Base-by-base conservation (phyloP, 1,139 yeast species). In the Yamadazyma sp. region DNA sequence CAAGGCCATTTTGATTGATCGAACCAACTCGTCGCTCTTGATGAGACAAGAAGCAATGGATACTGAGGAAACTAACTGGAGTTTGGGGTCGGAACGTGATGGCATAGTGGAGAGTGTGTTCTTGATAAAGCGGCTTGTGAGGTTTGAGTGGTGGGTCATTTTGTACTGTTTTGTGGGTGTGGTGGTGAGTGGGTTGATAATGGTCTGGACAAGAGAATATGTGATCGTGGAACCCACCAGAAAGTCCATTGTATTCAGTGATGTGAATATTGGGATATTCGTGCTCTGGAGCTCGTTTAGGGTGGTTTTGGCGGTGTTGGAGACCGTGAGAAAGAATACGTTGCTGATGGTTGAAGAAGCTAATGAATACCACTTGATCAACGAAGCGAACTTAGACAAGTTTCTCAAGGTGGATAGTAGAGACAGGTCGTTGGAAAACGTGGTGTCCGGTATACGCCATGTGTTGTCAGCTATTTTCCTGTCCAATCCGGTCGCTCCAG, bases 181-280 rank as follows among this genome's bases (percentile, higher is more conserved):
- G 3, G 20, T 59, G 2, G 44, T 52, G 13, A 59, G 66, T 3
- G 51, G 64, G 2, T 20, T 44, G 1, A 35, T 63, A 15, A 59
- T 66, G 61, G 40, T 59, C 4, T 47, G 52, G 43, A 54, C 66
- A 0, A 48, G 69, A 37, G 44, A 43, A 15, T 49, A 51, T 37
- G 55, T 66, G 2, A 53, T 57, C 1, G 58, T 58, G 12, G 67
- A 61, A 25, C 61, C 53, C n/a, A 34, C 56, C 11, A 46, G 69
- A 23, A 57, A 51, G 35, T 48, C 53, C 22, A 49, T 62, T 31
- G 64, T 64, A 1, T 66, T 66, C 42, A 64, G 56, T 41, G 58
- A 63, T 43, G 53, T 65, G 33, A 64, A 63, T 42, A 56, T 66
- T 29, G 46, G 52, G 10, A 41, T 66, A 15, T 63, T 60, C 37